A percentile compares a stretch with the other conserved stretches of the same genome.
Conservation (phyloP, 495 filamentous ascomycete species). For the Hypomontagnella submonticulosa region DNA sequence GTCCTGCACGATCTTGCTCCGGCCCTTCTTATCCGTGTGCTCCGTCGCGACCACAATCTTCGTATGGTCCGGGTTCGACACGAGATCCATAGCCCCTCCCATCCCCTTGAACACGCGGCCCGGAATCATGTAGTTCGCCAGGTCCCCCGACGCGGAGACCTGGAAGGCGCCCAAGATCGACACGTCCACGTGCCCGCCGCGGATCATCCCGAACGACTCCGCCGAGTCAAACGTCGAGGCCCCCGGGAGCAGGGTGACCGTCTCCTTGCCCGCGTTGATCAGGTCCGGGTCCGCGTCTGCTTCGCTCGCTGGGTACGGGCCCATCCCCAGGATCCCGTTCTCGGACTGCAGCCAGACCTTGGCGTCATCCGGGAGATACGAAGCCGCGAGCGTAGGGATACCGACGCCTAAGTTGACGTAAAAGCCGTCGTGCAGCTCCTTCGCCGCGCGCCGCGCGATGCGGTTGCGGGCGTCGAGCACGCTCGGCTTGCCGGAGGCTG, state of each 20-base stretch:
- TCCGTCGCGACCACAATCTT: slow-evolving; percentile 72
- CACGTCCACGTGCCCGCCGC: slow-evolving; percentile 69
- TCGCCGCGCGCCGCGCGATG: slow-evolving; percentile 68
- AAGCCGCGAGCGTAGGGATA: slow-evolving; percentile 70
- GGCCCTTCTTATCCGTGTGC: slow-evolving; percentile 69
- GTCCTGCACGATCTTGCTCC: slow-evolving; percentile 67
- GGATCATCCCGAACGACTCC: slow-evolving; percentile 71
- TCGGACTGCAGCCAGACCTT: slow-evolving; percentile 70
- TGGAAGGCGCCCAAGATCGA: slow-evolving; percentile 70
- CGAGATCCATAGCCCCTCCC: slow-evolving; percentile 72
- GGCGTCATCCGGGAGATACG: slow-evolving; percentile 61
- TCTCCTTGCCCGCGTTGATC: slow-evolving; percentile 72
- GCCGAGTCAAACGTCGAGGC: slow-evolving; percentile 67
- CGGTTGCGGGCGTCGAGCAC: slow-evolving; percentile 61
- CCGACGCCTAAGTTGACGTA: slow-evolving; percentile 75
- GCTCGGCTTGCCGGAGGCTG: slow-evolving; percentile 21
- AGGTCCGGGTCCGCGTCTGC: slow-evolving; percentile 67
- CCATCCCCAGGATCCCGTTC: slow-evolving; percentile 71
- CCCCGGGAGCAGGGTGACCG: slow-evolving; percentile 66
- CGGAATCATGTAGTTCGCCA: slow-evolving; percentile 74
- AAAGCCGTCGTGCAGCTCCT: slow-evolving; percentile 71
- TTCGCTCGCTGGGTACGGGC: slow-evolving; percentile 65
- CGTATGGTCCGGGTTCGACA: slow-evolving; percentile 67
- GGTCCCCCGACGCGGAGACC: slow-evolving; percentile 66
- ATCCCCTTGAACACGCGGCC: slow-evolving; percentile 73